Evolutionary conservation across 805 yeast genomes (phyloP).

Genomic region (Grigorovia humatica): DNA sequence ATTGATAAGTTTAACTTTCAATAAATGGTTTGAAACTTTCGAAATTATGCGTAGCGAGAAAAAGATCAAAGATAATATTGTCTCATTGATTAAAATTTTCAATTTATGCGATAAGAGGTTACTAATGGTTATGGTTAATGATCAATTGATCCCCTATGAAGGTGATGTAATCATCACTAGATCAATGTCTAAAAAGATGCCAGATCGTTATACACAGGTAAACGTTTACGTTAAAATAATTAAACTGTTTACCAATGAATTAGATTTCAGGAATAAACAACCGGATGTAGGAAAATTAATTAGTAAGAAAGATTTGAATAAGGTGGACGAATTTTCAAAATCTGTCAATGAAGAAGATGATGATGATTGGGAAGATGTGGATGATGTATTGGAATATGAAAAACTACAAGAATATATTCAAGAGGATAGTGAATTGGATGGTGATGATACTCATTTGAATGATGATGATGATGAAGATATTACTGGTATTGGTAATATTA

Average conservation of each 20-base stretch:
- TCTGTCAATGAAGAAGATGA: conserved; percentile 20
- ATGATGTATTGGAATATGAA: conserved; percentile 57
- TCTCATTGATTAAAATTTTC: conserved; percentile 62
- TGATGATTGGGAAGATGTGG: conserved; percentile 71
- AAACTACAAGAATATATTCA: conserved; percentile 43
- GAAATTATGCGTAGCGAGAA: conserved; percentile 73
- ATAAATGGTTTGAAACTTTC: conserved; percentile 77
- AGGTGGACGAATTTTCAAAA: not conserved
- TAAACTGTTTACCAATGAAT: conserved; percentile 58
- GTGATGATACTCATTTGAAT: conserved; percentile 8
- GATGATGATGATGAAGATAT: conserved; percentile 11
- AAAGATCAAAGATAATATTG: conserved; percentile 52
- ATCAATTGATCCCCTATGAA: conserved; percentile 57
- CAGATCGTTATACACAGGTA: conserved; percentile 51
- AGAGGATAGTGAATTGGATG: conserved; percentile 21
- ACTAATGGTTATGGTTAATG: conserved; percentile 50
- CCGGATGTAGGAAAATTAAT: conserved; percentile 25
- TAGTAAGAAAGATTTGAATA: conserved; percentile 25
- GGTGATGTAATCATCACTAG: conserved; percentile 69
- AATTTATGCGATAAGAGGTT: conserved; percentile 47
- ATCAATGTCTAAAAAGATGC: conserved; percentile 64
- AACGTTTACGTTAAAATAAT: conserved; percentile 64
- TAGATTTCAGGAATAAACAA: conserved; percentile 51
- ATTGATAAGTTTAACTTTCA: conserved; percentile 49
- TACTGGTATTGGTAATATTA: conserved; percentile 9